Conservation (phyloP, 441 rosid genomes). For the Sinapis alba region DNA sequence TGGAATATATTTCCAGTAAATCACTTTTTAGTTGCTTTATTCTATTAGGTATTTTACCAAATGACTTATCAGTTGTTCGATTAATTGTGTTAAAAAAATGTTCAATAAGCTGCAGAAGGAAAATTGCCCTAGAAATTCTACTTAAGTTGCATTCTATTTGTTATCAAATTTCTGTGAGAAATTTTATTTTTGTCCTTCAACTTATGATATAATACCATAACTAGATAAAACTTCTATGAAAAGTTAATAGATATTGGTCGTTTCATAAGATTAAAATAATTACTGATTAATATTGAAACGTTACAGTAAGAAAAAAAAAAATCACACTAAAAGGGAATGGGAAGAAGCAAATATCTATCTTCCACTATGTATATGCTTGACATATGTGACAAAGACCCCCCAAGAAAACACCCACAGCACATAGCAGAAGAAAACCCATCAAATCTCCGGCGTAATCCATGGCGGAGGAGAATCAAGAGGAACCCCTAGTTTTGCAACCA, state of each 20-base stretch:
- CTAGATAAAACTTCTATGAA: background rate
- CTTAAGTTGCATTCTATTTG: background rate
- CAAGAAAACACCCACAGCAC: background rate
- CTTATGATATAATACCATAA: background rate
- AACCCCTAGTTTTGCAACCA: background rate
- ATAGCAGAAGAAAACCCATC: background rate
- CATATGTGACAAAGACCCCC: conserved; percentile 20
- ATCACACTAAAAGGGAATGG: background rate
- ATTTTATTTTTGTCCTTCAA: background rate
- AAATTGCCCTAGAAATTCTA: background rate
- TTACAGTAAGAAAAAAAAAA: background rate
- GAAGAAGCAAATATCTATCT: conserved; percentile 1
- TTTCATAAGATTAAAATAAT: conserved; percentile 8
- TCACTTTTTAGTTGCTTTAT: conserved; percentile 4
- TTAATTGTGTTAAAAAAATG: too few species aligned
- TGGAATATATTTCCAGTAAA: conserved; percentile 10
- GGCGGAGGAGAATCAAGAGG: conserved; percentile 39
- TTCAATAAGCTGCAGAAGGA: background rate
- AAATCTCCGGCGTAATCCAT: conserved; percentile 27
- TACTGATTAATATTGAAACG: background rate
- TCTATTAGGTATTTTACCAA: conserved; percentile 16
- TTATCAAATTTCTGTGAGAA: background rate
- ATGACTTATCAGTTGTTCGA: background rate
- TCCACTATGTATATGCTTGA: conserved; percentile 29
- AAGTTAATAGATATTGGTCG: background rate